Evolutionary conservation across 805 yeast species (phyloP).

Genomic region (Monosporozyma solicola): DNA sequence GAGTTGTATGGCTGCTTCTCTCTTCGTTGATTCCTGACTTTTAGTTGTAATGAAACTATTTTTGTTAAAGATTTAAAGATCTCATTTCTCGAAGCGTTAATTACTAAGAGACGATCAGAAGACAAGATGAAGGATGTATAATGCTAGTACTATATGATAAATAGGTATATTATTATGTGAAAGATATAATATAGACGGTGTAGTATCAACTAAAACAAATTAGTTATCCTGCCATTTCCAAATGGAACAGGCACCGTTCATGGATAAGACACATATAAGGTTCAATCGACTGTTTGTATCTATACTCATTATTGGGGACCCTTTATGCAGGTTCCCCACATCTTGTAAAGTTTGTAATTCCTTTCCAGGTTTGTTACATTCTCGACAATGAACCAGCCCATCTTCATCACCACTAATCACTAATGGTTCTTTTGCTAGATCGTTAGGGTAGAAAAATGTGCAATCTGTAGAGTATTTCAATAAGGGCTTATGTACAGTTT

Average conservation of each 20-base stretch:
- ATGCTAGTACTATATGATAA: neutral
- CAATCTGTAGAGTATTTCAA: neutral
- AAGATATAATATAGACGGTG: constrained; percentile 1
- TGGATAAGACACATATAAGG: constrained; percentile 19
- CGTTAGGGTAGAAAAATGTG: neutral
- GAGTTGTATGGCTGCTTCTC: neutral
- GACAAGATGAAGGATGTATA: neutral
- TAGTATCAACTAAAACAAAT: constrained; percentile 11
- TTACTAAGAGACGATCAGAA: neutral
- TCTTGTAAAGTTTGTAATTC: neutral
- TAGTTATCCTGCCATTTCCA: constrained; percentile 19
- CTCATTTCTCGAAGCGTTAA: neutral
- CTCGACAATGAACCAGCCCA: constrained; percentile 23
- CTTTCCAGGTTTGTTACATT: neutral
- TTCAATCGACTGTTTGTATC: neutral
- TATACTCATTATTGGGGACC: constrained; percentile 1
- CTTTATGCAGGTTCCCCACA: neutral
- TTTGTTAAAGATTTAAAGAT: constrained; percentile 7
- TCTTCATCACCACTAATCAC: constrained; percentile 25
- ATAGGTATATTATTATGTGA: neutral
- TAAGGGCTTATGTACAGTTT: constrained; percentile 1
- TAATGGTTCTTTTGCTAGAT: constrained; percentile 7
- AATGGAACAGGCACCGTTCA: constrained; percentile 22
- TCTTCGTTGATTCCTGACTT: neutral
- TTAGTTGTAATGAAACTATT: neutral